A percentile compares a stretch with the other conserved stretches of the same genome.
Conservation (phyloP, 2,329 filamentous ascomycete genomes). For the Aciculosporium take region DNA sequence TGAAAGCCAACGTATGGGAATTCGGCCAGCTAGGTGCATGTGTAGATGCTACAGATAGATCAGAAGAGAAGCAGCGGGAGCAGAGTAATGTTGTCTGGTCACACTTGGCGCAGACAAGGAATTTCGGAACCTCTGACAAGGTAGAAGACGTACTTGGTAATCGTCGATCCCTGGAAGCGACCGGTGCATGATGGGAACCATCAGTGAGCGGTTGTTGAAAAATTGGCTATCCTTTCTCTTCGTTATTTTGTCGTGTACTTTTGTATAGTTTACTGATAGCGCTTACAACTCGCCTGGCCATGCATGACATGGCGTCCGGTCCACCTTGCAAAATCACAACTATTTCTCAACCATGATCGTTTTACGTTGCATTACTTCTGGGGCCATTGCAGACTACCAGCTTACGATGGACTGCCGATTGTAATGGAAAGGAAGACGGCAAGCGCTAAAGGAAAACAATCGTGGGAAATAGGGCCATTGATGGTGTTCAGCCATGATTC, state of each 20-base stretch:
- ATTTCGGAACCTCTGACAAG: slow-evolving; percentile 36
- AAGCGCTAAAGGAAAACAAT: no score
- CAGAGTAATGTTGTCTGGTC: slow-evolving; percentile 38
- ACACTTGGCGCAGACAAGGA: slow-evolving; percentile 38
- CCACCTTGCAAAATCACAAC: neutral
- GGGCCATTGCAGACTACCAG: neutral
- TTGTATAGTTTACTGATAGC: neutral
- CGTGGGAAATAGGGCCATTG: no score
- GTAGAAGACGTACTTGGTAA: slow-evolving; percentile 42
- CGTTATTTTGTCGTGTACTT: neutral
- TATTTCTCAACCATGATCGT: neutral
- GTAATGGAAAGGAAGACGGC: no score
- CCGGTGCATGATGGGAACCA: slow-evolving; percentile 14
- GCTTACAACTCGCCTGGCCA: neutral
- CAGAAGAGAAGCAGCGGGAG: slow-evolving; percentile 12
- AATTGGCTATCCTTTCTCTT: neutral
- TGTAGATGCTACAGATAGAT: slow-evolving; percentile 14
- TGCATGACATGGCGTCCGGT: neutral
- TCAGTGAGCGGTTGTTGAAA: neutral
- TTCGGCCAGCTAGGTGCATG: slow-evolving; percentile 56
- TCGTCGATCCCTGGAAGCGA: slow-evolving; percentile 30
- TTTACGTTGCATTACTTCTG: neutral
- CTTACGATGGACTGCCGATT: no score
- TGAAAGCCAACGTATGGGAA: slow-evolving; percentile 98
- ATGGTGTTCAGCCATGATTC: no score